Evolutionary conservation across 2,329 filamentous ascomycete genomes (phyloP).

Genomic region (Bipolaris bicolor): DNA sequence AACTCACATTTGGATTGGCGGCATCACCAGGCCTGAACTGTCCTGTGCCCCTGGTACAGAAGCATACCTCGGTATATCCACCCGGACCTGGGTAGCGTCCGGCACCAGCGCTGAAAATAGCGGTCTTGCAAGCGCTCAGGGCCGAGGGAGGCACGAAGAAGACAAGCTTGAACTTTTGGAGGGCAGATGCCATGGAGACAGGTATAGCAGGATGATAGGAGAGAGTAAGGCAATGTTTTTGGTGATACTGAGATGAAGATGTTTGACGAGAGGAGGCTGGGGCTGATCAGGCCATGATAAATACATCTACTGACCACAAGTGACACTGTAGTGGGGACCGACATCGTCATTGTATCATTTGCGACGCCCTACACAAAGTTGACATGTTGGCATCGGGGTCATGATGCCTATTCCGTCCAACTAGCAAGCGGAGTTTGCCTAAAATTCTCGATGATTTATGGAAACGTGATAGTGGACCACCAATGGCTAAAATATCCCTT

Average conservation of each 20-base stretch:
- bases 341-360: not conserved
- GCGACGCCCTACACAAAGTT: not conserved
- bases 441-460: not conserved
- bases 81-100: slow-evolving; percentile 51
- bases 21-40: slow-evolving; percentile 69
- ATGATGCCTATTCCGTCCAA: not conserved
- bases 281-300: not conserved
- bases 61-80: slow-evolving; percentile 54
- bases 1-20: slow-evolving; percentile 62
- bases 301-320: not conserved
- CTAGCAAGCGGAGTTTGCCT: not conserved
- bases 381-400: not conserved
- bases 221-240: not conserved
- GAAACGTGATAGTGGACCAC: not conserved
- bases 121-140: slow-evolving; percentile 50
- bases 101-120: slow-evolving; percentile 55
- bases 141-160: slow-evolving; percentile 52
- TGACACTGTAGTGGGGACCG: not conserved
- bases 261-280: not conserved
- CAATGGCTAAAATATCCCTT: not conserved
- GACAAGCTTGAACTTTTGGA: slow-evolving; percentile 51
- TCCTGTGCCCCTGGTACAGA: slow-evolving; percentile 60
- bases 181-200: slow-evolving; percentile 5
- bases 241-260: too few species aligned
- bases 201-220: not conserved